Conservation (phyloP, 768 basidiomycete genomes). For the Mycena sanguinolenta region DNA sequence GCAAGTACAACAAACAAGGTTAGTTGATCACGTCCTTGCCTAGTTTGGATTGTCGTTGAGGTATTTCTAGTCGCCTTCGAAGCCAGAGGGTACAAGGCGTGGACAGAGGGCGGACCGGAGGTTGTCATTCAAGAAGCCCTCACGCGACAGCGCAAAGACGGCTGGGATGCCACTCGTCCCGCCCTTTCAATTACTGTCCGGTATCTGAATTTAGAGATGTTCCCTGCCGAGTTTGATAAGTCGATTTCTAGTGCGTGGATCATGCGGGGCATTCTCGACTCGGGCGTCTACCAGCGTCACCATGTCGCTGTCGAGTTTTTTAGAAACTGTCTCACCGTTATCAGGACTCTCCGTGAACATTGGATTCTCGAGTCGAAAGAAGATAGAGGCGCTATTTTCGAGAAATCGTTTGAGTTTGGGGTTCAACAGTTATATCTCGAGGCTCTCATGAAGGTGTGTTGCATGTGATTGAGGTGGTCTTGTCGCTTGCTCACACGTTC, state of each 20-base stretch:
- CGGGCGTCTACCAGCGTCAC: not conserved
- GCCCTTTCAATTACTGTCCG: slow-evolving; percentile 37
- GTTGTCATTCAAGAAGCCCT: slow-evolving; percentile 35
- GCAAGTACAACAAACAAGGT: slow-evolving; percentile 36
- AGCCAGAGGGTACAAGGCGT: not conserved
- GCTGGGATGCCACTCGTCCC: slow-evolving; percentile 36
- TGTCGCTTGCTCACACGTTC: not conserved
- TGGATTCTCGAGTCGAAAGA: slow-evolving; percentile 24
- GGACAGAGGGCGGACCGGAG: slow-evolving; percentile 25
- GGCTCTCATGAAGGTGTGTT: slow-evolving; percentile 36
- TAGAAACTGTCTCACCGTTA: slow-evolving; percentile 20
- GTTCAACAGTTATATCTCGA: slow-evolving; percentile 33
- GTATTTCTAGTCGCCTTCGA: slow-evolving; percentile 26
- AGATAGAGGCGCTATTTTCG: slow-evolving; percentile 30
- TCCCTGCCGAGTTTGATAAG: not conserved
- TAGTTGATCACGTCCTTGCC: not conserved
- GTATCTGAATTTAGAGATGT: slow-evolving; percentile 19
- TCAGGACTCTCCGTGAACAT: slow-evolving; percentile 28
- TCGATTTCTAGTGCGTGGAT: slow-evolving; percentile 36
- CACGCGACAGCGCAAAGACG: slow-evolving; percentile 29
- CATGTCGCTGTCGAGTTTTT: slow-evolving; percentile 30
- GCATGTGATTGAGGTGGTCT: not conserved
- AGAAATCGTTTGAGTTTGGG: slow-evolving; percentile 35
- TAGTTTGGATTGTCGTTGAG: not conserved
- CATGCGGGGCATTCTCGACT: slow-evolving; percentile 27